A percentile compares a stretch with the other conserved stretches of the same genome.
Conservation (phyloP, 1,284 basidiomycete species). For the Moesziomyces antarcticus region DNA sequence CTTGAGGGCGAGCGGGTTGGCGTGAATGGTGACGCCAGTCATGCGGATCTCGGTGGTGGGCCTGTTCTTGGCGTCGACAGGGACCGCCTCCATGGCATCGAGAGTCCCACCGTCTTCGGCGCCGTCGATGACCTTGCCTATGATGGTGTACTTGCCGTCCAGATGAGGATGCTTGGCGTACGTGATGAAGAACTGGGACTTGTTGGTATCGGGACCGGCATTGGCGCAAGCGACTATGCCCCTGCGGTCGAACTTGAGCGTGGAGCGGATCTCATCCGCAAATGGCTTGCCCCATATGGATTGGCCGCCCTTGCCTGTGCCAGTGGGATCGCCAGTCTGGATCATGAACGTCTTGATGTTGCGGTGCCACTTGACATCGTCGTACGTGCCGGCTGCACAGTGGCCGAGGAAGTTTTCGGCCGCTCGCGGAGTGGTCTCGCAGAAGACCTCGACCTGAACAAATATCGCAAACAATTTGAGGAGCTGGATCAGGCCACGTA, state of each 20-base stretch:
- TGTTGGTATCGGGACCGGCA: conserved; percentile 63
- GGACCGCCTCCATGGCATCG: conserved; percentile 76
- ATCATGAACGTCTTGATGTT: conserved; percentile 79
- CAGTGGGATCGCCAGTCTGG: conserved; percentile 95
- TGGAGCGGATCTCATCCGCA: conserved; percentile 83
- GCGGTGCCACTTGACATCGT: conserved; percentile 85
- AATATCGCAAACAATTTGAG: neutral
- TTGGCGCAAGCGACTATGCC: conserved; percentile 67
- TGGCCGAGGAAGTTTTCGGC: conserved; percentile 98
- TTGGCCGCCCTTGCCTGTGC: conserved; percentile 91
- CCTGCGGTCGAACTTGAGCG: conserved; percentile 56
- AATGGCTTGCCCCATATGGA: conserved; percentile 96
- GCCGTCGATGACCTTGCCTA: conserved; percentile 64
- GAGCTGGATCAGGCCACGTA: neutral
- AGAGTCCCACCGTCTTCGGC: conserved; percentile 59
- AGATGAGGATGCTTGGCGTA: conserved; percentile 62
- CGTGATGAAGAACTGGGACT: conserved; percentile 64
- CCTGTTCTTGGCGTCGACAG: conserved; percentile 89
- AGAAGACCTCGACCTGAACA: conserved; percentile 90
- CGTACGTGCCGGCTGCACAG: conserved; percentile 88
- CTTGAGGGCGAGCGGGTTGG: conserved; percentile 87
- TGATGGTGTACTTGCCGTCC: conserved; percentile 64
- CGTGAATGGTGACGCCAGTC: conserved; percentile 86
- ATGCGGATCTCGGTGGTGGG: conserved; percentile 86
- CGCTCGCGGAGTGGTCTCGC: conserved; percentile 91